A percentile compares a stretch with the other conserved stretches of the same genome.
Conservation (phyloP, 2,329 filamentous ascomycete species). For the Fusarium verticillioides region DNA sequence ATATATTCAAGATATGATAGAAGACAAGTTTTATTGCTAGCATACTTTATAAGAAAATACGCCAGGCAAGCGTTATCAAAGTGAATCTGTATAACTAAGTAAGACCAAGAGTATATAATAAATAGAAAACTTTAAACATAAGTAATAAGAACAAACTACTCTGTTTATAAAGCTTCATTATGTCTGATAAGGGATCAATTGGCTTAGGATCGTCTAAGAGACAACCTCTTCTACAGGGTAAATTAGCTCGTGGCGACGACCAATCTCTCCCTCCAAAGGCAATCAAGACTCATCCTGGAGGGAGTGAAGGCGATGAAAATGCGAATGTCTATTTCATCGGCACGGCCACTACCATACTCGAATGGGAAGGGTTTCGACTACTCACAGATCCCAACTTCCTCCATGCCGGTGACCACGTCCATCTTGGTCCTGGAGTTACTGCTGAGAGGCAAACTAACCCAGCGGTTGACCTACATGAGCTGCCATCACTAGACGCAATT, state of each 20-base stretch:
- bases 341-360: constrained; percentile 66
- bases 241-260: constrained; percentile 3
- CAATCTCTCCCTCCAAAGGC: constrained; percentile 12
- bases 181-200: constrained; percentile 24
- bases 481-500: constrained; percentile 69
- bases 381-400: constrained; percentile 73
- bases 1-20: accelerated
- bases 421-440: constrained; percentile 71
- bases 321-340: constrained; percentile 64
- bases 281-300: constrained; percentile 29
- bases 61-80: constrained; percentile 7
- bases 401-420: constrained; percentile 72
- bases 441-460: constrained; percentile 66
- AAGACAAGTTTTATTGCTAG: too few relatives aligned
- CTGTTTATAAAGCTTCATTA: background rate
- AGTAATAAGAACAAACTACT: background rate
- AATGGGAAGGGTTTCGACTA: constrained; percentile 64
- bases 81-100: background rate
- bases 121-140: background rate
- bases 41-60: background rate
- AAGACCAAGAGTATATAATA: background rate
- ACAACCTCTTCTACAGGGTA: constrained; percentile 23
- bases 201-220: constrained; percentile 15
- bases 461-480: constrained; percentile 66
- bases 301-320: constrained; percentile 25